Percentiles rank a stretch among this genome's conserved stretches.
These are phyloP conservation scores for Colletotrichum orchidophilum DNA, from an alignment of 2,329 filamentous ascomycete genomes.

Conservation along the genomic window DNA sequence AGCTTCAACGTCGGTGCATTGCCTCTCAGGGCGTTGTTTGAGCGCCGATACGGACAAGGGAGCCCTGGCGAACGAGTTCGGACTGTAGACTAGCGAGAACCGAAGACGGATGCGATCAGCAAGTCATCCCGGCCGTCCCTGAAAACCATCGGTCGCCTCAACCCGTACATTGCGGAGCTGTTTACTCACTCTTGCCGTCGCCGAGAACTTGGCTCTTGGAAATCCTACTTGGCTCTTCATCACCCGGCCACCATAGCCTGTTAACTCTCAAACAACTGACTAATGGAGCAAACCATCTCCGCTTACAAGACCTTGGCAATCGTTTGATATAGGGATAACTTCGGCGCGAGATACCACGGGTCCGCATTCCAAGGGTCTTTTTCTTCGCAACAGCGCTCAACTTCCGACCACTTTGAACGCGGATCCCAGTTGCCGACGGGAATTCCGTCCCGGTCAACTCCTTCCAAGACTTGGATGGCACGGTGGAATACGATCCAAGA, in stretches of 20 bases:
- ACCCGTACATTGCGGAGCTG: background rate
- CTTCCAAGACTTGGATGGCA: background rate
- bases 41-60: slow-evolving; percentile 18
- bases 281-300: background rate
- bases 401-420: background rate
- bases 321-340: slow-evolving; percentile 6
- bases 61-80: slow-evolving; percentile 21
- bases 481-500: background rate
- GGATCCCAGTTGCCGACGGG: background rate
- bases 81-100: slow-evolving; percentile 6
- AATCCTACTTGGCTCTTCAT: slow-evolving; percentile 18
- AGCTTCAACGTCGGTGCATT: background rate
- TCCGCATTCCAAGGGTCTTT: background rate
- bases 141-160: background rate
- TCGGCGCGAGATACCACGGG: background rate
- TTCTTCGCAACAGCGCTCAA: background rate
- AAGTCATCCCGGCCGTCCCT: background rate
- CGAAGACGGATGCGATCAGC: slow-evolving; percentile 26
- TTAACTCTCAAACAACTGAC: background rate
- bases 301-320: slow-evolving; percentile 26
- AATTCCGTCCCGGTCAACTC: background rate
- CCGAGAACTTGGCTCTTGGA: slow-evolving; percentile 17
- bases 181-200: background rate
- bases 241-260: background rate
- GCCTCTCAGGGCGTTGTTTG: background rate